A percentile compares a stretch with the other conserved stretches of the same genome.
phyloP scores from a whole-genome alignment of 2,329 filamentous ascomycete genomes.

The Pseudopyricularia javanii region DNA sequence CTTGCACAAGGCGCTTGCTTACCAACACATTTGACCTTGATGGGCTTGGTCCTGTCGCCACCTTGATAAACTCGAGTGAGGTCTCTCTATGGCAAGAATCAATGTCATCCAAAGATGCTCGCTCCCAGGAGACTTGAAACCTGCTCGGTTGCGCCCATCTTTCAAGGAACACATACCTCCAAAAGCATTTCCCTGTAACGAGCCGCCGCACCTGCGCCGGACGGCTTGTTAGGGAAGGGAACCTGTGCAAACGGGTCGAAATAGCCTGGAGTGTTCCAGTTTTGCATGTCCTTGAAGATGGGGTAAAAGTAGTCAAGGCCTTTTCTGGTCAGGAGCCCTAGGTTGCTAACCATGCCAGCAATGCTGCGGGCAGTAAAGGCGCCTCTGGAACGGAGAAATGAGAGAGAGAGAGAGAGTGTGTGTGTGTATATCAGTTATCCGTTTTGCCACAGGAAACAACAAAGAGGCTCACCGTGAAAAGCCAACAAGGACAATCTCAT shows the following conservation, averaged over 20 bases:
- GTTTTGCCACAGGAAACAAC: no score
- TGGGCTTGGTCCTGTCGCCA: conserved; percentile 22
- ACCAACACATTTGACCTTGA: conserved; percentile 33
- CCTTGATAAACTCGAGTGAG: conserved; percentile 28
- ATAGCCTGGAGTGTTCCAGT: conserved; percentile 33
- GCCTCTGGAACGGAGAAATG: conserved; percentile 17
- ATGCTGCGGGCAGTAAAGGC: conserved; percentile 47
- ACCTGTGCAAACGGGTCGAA: conserved; percentile 31
- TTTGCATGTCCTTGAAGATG: conserved; percentile 44
- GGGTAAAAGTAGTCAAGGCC: conserved; percentile 42
- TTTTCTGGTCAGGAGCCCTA: conserved; percentile 39
- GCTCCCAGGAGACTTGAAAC: no score
- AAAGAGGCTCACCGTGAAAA: conserved; percentile 29
- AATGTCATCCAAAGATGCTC: no score
- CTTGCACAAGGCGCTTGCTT: conserved; percentile 5
- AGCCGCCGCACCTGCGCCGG: conserved; percentile 25
- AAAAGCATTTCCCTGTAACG: conserved; percentile 31
- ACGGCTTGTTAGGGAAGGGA: conserved; percentile 37
- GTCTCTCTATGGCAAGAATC: conserved; percentile 9
- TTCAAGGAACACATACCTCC: conserved; percentile 15
- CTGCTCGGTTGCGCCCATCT: no score
- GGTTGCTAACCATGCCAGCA: conserved; percentile 35
- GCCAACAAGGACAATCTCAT: conserved; percentile 43
- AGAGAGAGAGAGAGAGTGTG: no score
- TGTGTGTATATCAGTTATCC: background rate